Evolutionary conservation across 768 basidiomycete genomes (phyloP).

Genomic region (Mycena polygramma): DNA sequence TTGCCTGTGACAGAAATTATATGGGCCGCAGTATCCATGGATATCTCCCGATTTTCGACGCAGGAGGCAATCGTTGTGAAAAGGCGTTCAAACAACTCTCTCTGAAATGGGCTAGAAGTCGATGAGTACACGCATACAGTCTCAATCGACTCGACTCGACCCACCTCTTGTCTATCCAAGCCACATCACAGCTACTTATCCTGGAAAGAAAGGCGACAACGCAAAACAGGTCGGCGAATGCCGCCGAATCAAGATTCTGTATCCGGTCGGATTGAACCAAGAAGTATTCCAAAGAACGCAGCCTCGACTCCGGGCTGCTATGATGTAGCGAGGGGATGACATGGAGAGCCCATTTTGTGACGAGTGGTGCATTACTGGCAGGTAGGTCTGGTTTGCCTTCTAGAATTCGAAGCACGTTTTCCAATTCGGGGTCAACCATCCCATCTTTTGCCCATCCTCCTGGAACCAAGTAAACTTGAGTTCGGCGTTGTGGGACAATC

Average conservation of each 20-base stretch:
- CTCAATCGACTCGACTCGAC: neutral
- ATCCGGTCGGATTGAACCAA: neutral
- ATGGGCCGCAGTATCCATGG: neutral
- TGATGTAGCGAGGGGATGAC: neutral
- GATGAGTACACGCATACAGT: neutral
- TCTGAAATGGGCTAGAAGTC: neutral
- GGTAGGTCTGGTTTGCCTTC: neutral
- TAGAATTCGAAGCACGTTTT: slow-evolving; percentile 1
- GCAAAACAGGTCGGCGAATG: neutral
- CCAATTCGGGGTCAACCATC: neutral
- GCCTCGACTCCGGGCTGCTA: neutral
- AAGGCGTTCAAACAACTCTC: neutral
- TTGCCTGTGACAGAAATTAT: neutral
- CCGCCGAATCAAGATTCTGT: neutral
- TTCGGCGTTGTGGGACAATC: neutral
- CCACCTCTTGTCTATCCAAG: neutral
- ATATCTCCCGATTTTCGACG: neutral
- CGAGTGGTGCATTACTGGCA: neutral
- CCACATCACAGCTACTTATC: neutral
- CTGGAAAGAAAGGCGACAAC: neutral
- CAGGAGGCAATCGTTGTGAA: neutral
- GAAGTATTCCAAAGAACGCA: neutral
- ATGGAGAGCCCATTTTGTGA: neutral
- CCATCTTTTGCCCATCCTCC: no score
- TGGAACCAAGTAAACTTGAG: neutral